phyloP scores from a whole-genome alignment of 345 rosid genomes.

The Orychophragmus violaceus region DNA sequence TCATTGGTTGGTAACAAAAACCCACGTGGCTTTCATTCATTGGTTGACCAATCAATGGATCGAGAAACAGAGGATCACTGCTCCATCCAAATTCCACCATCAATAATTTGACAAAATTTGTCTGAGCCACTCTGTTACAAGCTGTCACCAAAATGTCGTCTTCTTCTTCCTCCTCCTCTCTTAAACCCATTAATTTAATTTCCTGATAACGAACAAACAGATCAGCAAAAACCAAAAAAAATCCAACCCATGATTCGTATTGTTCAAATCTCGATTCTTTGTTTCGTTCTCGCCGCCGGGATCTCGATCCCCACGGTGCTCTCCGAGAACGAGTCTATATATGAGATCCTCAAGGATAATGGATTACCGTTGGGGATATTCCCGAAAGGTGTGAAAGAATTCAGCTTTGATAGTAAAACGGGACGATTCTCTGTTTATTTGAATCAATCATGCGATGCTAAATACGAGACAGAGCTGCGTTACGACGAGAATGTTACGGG shows the following conservation, averaged over 20 bases:
- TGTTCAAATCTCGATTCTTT: conserved; percentile 24
- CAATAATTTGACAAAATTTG: conserved; percentile 34
- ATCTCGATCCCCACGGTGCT: conserved; percentile 14
- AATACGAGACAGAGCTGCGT: conserved; percentile 77
- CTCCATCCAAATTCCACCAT: conserved; percentile 25
- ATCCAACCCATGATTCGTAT: conserved; percentile 20
- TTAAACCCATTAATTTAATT: conserved; percentile 23
- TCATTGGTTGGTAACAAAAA: not conserved
- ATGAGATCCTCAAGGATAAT: conserved; percentile 48
- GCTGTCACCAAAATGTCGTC: conserved; percentile 56
- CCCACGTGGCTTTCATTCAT: not conserved
- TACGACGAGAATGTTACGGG: conserved; percentile 77
- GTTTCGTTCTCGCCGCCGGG: conserved; percentile 15
- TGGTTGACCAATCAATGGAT: not conserved
- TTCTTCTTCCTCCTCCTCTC: conserved; percentile 23
- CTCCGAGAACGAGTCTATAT: conserved; percentile 38
- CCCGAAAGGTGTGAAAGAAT: conserved; percentile 67
- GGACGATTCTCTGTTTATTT: conserved; percentile 69
- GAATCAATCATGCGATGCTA: conserved; percentile 79
- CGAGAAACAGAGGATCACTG: conserved; percentile 11
- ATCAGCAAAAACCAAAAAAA: not conserved
- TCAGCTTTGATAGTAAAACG: conserved; percentile 34
- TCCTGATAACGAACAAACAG: not conserved
- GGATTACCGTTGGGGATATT: conserved; percentile 80
- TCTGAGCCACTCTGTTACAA: conserved; percentile 49